Base-by-base conservation (phyloP, 257 asterid genomes). In the Galeopsis tetrahit region DNA sequence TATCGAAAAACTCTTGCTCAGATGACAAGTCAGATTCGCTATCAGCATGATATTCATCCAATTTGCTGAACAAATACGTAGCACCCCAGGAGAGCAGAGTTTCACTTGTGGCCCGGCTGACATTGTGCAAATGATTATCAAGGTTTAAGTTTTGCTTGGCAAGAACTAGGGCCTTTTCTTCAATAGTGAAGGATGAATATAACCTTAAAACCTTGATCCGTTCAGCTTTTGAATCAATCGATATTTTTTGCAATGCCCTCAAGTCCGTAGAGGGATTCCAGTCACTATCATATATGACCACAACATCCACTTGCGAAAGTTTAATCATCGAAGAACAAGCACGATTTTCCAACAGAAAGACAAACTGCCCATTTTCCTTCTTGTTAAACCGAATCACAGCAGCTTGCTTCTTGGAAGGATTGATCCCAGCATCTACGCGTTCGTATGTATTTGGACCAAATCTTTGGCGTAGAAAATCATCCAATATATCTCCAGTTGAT, bases 61-160 rank as follows among this genome's bases (percentile, higher is more conserved):
- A 82, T 82, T 85, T 90, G 60, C 77, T 67, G 83, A 94, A 88
- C 21, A 94, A 87, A 72, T 85, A 43, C 3, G 82, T 48, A 63
- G 92, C 96, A 78, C 99, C 96, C 99, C 99, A 94, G 74, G 82
- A 83, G 53, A 94, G 97, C 63, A 89, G 81, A 66, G 78, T 68
- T 71, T 84, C 78, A 78, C 75, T 79, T 36, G 83, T 77, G 66
- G 82, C 66, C 68, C 91, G 86, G 70, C 76, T 82, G 63, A 73
- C 14, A 42, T 36, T 82, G 74, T 84, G 92, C 69, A 83, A 72
- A 81, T 62, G 75, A 75, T 65, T 80, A 61, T 90, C 90, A 70
- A 81, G 83, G 78, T 73, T 81, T 44, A 82, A 34, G 42, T 80
- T 79, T 75, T 87, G 81, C 85, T 87, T 94, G 9, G 95, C 89